A percentile compares a stretch with the other conserved stretches of the same genome.
Conservation (phyloP, 495 filamentous ascomycete species). For the Ramalina peruviana region DNA sequence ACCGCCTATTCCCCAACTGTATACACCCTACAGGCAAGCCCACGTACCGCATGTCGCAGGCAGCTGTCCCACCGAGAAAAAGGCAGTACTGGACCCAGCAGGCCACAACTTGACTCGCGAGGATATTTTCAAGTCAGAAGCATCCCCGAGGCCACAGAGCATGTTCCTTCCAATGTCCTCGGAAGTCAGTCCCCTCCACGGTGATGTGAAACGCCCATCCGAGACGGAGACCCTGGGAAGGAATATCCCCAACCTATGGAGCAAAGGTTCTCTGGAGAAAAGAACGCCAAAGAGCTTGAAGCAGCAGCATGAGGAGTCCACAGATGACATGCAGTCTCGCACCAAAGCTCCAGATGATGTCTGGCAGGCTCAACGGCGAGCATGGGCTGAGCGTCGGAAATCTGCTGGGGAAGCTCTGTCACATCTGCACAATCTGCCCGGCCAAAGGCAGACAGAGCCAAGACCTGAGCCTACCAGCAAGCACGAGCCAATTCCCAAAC, state of each 20-base stretch:
- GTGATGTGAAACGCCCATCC: no score
- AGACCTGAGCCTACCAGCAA: neutral
- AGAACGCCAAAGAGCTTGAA: neutral
- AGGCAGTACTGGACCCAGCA: no score
- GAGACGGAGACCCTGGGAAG: no score
- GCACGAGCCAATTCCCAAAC: neutral
- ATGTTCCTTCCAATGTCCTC: no score
- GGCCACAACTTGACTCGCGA: no score
- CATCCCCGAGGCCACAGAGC: no score
- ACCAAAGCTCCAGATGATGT: neutral
- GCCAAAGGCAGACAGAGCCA: neutral
- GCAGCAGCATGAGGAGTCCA: neutral
- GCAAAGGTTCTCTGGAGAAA: conserved; percentile 9
- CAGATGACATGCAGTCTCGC: neutral
- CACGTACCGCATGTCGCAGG: conserved; percentile 20
- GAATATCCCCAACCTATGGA: conserved; percentile 6
- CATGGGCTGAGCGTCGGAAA: conserved; percentile 14
- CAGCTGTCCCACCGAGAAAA: conserved; percentile 9
- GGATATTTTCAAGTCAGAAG: no score
- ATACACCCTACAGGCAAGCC: conserved; percentile 1
- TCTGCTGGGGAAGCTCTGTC: conserved; percentile 15
- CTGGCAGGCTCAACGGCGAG: conserved; percentile 9
- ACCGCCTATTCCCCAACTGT: neutral
- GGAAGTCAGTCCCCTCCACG: no score
- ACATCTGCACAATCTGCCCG: neutral